Evolutionary conservation across 257 asterid species (phyloP).

Genomic region (Gardenia jasminoides): DNA sequence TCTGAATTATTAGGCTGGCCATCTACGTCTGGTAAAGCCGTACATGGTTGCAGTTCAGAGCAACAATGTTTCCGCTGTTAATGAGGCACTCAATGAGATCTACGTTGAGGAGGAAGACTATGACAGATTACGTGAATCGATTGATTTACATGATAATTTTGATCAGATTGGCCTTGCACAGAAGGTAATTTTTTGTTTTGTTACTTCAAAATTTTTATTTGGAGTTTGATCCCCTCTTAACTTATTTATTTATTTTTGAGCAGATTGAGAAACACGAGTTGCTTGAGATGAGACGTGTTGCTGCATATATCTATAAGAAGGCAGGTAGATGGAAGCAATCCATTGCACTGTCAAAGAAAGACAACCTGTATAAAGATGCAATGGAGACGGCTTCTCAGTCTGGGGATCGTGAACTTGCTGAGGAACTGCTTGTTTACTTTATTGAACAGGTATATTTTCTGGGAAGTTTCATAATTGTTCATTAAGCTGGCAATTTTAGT

Average conservation of each 20-base stretch:
- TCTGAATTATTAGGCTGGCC: constrained; percentile 69
- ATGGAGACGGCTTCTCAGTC: constrained; percentile 99
- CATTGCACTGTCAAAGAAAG: constrained; percentile 95
- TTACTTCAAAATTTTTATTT: constrained; percentile 9
- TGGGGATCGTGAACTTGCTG: constrained; percentile 99
- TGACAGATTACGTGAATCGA: constrained; percentile 94
- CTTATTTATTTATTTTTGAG: constrained; percentile 12
- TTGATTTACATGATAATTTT: constrained; percentile 87
- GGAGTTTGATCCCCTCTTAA: constrained; percentile 10
- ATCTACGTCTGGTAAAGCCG: constrained; percentile 89
- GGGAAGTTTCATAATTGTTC: background rate
- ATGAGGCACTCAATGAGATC: constrained; percentile 94
- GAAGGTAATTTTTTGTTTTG: constrained; percentile 54
- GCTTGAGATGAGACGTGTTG: constrained; percentile 99
- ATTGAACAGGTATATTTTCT: constrained; percentile 70
- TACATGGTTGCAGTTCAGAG: constrained; percentile 99
- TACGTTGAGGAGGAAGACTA: constrained; percentile 99
- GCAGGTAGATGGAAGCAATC: constrained; percentile 99
- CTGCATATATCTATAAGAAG: constrained; percentile 97
- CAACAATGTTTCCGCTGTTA: constrained; percentile 95
- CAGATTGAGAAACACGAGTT: constrained; percentile 99
- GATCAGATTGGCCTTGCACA: constrained; percentile 99
- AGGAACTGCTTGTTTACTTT: constrained; percentile 95
- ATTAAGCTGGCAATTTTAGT: background rate
- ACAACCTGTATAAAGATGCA: constrained; percentile 92